These are phyloP conservation scores for Chlamydomonas applanata DNA, from an alignment of 139 green algal species.

Conservation along the genomic window DNA sequence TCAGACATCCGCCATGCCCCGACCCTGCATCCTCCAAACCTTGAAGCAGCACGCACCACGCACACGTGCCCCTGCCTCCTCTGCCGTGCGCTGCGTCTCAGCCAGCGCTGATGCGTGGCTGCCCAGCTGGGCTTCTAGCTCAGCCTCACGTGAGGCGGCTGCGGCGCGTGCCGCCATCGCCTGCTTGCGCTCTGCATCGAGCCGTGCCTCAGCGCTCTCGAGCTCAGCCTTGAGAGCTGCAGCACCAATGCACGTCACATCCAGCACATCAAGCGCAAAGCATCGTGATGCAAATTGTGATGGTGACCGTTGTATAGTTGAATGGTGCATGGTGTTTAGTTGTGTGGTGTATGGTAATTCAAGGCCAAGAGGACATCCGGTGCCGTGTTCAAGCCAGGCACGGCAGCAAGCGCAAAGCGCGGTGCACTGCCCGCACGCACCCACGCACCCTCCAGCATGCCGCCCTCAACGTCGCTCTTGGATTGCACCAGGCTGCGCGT, in stretches of 20 bases:
- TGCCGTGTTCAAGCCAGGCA: not conserved
- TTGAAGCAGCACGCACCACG: too few relatives aligned
- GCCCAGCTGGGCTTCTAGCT: constrained; percentile 55
- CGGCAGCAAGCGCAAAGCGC: constrained; percentile 11
- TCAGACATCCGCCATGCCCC: too few relatives aligned
- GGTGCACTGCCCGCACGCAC: constrained; percentile 26
- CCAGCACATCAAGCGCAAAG: not conserved
- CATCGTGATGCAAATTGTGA: not conserved
- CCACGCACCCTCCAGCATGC: constrained; percentile 49
- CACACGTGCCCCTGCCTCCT: constrained; percentile 22
- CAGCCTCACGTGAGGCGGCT: constrained; percentile 48
- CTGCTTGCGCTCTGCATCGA: constrained; percentile 60
- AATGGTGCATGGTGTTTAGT: too few relatives aligned
- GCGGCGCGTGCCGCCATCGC: constrained; percentile 26
- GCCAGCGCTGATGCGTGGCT: constrained; percentile 48
- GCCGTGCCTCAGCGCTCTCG: constrained; percentile 42
- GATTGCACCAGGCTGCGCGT: constrained; percentile 28
- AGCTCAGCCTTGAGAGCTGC: constrained; percentile 56
- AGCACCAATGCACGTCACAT: not conserved
- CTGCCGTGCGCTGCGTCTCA: constrained; percentile 40
- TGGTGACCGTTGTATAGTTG: too few relatives aligned
- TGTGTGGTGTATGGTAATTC: too few relatives aligned
- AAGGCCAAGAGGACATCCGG: too few relatives aligned
- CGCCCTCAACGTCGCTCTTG: constrained; percentile 34
- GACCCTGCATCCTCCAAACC: too few relatives aligned